phyloP scores from a whole-genome alignment of 768 basidiomycete genomes.

The Termitomyces titanicus region DNA sequence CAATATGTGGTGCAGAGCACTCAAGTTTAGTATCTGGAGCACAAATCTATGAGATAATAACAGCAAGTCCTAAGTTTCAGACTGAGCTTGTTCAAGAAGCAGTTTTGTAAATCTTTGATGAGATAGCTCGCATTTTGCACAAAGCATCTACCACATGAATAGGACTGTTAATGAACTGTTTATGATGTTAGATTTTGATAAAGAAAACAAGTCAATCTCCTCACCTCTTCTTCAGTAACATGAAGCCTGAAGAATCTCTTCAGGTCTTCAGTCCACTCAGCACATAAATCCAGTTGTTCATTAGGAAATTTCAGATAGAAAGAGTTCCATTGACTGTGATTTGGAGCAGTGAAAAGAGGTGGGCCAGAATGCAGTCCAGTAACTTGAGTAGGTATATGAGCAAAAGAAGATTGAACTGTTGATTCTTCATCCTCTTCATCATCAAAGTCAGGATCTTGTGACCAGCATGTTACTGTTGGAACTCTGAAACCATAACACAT shows the following conservation, averaged over 20 bases:
- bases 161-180: neutral
- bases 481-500: too few relatives aligned
- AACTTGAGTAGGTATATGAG: too few relatives aligned
- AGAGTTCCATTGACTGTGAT: too few relatives aligned
- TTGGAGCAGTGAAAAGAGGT: too few relatives aligned
- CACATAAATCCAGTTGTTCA: too few relatives aligned
- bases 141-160: neutral
- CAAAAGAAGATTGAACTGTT: too few relatives aligned
- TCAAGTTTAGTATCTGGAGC: neutral
- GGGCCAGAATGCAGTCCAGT: too few relatives aligned
- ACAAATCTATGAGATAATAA: neutral
- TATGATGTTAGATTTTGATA: neutral
- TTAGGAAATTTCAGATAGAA: too few relatives aligned
- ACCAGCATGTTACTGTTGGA: neutral
- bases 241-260: neutral
- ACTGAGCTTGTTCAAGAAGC: neutral
- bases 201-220: neutral
- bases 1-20: neutral
- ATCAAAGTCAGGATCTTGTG: neutral
- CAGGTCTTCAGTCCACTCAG: neutral
- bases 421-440: too few relatives aligned
- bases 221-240: neutral
- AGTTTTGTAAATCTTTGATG: neutral
- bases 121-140: neutral
- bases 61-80: neutral